Evolutionary conservation across 495 filamentous ascomycete species (phyloP), one percentile per base, ranked within the genome.

Genomic region (Tetracladium setigerum): DNA sequence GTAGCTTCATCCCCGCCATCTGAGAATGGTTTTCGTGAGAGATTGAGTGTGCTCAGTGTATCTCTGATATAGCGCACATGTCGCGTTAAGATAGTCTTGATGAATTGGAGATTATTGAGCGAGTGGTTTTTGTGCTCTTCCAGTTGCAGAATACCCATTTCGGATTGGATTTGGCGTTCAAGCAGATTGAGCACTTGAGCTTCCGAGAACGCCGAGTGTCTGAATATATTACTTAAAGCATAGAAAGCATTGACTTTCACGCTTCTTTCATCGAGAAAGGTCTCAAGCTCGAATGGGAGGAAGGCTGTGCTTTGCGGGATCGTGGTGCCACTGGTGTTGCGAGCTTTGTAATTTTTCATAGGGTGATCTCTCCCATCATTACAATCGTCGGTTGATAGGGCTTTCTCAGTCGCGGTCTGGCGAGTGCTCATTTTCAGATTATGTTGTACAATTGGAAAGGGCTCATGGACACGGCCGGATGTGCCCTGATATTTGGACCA

Each of bases 171-270:
- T n/a, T n/a, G n/a, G n/a, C n/a, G n/a, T n/a, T n/a, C n/a, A n/a
- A n/a, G n/a, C 35, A 67, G 34, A 47, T 63, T 61, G 14, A 67
- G 49, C 15, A 63, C 47, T 47, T 60, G 55, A 1, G 43, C 33
- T 15, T 62, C 49, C 15, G 63, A 53, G 17, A 15, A 44, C 7
- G 60, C 56, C 18, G 49, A 40, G 42, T 51, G 50, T 4, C 47
- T 7, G 33, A 67, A 56, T 19, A 67, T 35, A 10, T 63, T 54
- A 24, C 24, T 42, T 6, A 65, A 32, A 32, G 50, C 35, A 37
- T 65, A 67, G 27, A 65, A 60, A 12, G 57, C 30, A 30, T 65
- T 56, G 30, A 31, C 12, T 8, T 33, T 41, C n/a, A 52, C 38
- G 3, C 49, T 33, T 8, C n/a, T 7, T 13, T 14, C 9, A 31